Evolutionary conservation across 495 filamentous ascomycete species (phyloP).

Genomic region (Penicillium canescens): DNA sequence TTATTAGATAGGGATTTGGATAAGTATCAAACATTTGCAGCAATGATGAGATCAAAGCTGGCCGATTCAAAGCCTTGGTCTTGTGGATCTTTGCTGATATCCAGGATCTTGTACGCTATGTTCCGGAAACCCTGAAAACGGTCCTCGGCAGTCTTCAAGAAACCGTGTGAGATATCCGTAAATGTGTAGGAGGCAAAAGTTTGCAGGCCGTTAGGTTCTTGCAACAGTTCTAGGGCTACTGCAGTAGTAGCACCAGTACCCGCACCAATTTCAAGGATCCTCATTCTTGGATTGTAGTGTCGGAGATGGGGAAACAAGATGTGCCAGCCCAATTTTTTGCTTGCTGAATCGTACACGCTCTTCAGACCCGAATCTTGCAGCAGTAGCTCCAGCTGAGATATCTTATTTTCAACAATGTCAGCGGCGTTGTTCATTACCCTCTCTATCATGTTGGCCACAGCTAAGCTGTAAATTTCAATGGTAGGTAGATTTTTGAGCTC

Average conservation of each 20-base stretch:
- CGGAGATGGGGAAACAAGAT: conserved; percentile 24
- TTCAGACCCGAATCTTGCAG: not conserved
- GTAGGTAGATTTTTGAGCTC: too few species aligned
- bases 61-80: conserved; percentile 46
- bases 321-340: not conserved
- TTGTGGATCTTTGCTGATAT: conserved; percentile 46
- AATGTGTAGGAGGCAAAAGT: conserved; percentile 25
- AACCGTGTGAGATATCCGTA: conserved; percentile 43
- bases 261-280: conserved; percentile 49
- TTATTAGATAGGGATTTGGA: too few species aligned
- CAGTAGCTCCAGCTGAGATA: too few species aligned
- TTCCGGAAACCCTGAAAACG: conserved; percentile 13
- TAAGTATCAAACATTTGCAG: conserved; percentile 21
- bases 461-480: too few species aligned
- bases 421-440: too few species aligned
- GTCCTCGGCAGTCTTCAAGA: conserved; percentile 47
- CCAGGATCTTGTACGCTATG: conserved; percentile 43
- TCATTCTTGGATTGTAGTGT: conserved; percentile 38
- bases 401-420: too few species aligned
- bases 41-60: conserved; percentile 52
- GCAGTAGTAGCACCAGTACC: conserved; percentile 42
- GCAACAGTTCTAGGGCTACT: conserved; percentile 18
- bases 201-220: conserved; percentile 11
- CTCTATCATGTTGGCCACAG: too few species aligned
- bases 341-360: conserved; percentile 18